Conservation (phyloP, 805 yeast species). For the Zygoascus ofunaensis region DNA sequence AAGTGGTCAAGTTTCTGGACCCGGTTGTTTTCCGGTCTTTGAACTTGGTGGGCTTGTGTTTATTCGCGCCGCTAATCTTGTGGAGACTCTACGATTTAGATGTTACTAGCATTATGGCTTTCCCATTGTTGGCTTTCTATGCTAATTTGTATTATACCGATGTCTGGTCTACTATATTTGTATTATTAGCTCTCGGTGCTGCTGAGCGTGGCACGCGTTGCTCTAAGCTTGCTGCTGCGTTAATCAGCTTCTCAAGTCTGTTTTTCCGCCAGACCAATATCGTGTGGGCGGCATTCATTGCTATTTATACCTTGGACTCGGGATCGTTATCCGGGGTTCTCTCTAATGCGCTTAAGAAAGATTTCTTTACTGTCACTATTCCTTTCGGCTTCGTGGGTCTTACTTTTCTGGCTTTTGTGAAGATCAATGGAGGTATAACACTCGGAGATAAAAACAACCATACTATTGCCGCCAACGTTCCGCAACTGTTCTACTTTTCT, state of each 20-base stretch:
- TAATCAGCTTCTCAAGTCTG: slow-evolving; percentile 54
- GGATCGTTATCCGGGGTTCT: slow-evolving; percentile 4
- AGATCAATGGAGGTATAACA: slow-evolving; percentile 72
- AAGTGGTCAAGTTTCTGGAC: slow-evolving; percentile 4
- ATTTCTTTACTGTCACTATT: slow-evolving; percentile 8
- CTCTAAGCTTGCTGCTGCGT: slow-evolving; percentile 34
- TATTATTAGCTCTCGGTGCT: slow-evolving; percentile 44
- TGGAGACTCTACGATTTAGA: slow-evolving; percentile 22
- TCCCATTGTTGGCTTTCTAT: slow-evolving; percentile 68
- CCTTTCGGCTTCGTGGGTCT: slow-evolving; percentile 37
- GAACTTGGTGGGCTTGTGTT: slow-evolving; percentile 39
- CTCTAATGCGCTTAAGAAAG: neutral
- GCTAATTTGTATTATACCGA: slow-evolving; percentile 83
- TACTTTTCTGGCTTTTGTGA: slow-evolving; percentile 48
- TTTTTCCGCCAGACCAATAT: slow-evolving; percentile 86
- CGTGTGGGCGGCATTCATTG: slow-evolving; percentile 66
- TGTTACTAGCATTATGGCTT: slow-evolving; percentile 33
- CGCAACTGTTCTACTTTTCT: slow-evolving; percentile 73
- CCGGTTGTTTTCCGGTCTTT: slow-evolving; percentile 36
- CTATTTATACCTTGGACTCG: slow-evolving; percentile 35
- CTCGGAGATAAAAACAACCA: slow-evolving; percentile 91
- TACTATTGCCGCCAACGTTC: slow-evolving; percentile 56
- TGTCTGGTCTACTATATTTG: slow-evolving; percentile 75
- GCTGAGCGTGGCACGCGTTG: neutral
- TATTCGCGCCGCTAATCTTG: slow-evolving; percentile 34